Percentiles rank a stretch among this genome's conserved stretches.
These are phyloP conservation scores for Puccinellia tenuiflora DNA, from an alignment of 176 grass and related monocot genomes.

Conservation along the genomic window DNA sequence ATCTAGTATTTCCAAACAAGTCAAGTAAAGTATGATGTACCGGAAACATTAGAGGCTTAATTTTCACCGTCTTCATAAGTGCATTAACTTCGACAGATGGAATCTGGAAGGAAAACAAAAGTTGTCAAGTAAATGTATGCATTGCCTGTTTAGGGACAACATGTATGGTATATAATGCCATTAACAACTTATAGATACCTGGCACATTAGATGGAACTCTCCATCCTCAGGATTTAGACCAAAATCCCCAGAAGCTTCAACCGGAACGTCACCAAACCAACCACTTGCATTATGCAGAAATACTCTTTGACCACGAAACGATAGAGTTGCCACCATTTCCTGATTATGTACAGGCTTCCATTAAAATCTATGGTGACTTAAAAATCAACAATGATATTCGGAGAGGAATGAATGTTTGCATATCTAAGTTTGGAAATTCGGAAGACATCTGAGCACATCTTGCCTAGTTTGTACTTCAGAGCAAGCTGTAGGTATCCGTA, in stretches of 20 bases:
- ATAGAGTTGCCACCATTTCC: constrained; percentile 73
- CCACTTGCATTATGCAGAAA: constrained; percentile 98
- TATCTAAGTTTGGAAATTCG: not conserved
- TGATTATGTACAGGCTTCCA: constrained; percentile 35
- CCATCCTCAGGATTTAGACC: constrained; percentile 92
- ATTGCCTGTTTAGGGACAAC: not conserved
- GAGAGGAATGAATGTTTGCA: not conserved
- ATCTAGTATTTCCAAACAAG: constrained; percentile 16
- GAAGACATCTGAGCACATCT: not conserved
- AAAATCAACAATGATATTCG: constrained; percentile 18
- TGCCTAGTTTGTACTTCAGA: not conserved
- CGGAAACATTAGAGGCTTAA: constrained; percentile 88
- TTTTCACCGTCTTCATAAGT: constrained; percentile 92
- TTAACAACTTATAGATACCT: constrained; percentile 44
- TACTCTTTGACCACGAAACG: constrained; percentile 95
- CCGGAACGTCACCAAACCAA: constrained; percentile 86
- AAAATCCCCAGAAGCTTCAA: constrained; percentile 97
- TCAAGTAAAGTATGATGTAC: constrained; percentile 30
- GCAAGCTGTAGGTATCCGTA: not conserved
- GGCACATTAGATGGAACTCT: constrained; percentile 99
- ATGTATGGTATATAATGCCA: constrained; percentile 8
- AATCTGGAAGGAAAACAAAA: constrained; percentile 48
- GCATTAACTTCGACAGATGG: constrained; percentile 94
- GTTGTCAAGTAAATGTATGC: constrained; percentile 21
- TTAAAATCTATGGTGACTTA: constrained; percentile 25